Evolutionary conservation across 1,284 basidiomycete species (phyloP), one percentile per base, ranked within the genome.

Genomic region (Tylopilus orsonianus): DNA sequence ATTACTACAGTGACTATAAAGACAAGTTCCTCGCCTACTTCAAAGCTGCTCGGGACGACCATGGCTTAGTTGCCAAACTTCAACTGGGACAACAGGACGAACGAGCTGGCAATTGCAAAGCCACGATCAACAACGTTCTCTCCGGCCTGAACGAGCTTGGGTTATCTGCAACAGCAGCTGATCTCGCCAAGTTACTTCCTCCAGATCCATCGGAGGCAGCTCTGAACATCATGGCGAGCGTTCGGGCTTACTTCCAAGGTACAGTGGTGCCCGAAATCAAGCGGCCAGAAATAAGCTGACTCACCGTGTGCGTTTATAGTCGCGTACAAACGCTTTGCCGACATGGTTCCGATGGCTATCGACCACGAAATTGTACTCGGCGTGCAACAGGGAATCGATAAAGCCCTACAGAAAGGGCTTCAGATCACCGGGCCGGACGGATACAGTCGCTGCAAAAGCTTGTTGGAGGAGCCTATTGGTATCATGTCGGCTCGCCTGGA

Each of bases 231-330:
- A 87, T 87, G 83, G 81, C 86, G 0, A 77, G 82, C 35, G 81
- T 84, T 4, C 71, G 83, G 1, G 87, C 83, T 0, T 89, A 89
- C 55, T 89, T 85, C 63, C 83, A 87, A 74, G 80, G 83, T 83
- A 49, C 8, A 55, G 51, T 23, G 12, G 23, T 39, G 16, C 2
- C 6, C 19, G 1, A 0, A 7, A 13, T 10, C n/a, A n/a, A 27
- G 1, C 8, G 19, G 3, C 2, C 13, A 4, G 29, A 26, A n/a
- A 47, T 8, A n/a, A 14, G 12, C 43, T 45, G 20, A 49, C 12
- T 32, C 29, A 14, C 16, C 26, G 22, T 13, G 34, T 18, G 5
- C 19, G 30, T 35, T 38, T 27, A 10, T 50, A 87, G 86, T 88
- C 1, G 75, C 85, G 0, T 86, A 82, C 60, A 86, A 87, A 61